Evolutionary conservation across 495 filamentous ascomycete genomes (phyloP).

Genomic region (Penicilliopsis zonata): DNA sequence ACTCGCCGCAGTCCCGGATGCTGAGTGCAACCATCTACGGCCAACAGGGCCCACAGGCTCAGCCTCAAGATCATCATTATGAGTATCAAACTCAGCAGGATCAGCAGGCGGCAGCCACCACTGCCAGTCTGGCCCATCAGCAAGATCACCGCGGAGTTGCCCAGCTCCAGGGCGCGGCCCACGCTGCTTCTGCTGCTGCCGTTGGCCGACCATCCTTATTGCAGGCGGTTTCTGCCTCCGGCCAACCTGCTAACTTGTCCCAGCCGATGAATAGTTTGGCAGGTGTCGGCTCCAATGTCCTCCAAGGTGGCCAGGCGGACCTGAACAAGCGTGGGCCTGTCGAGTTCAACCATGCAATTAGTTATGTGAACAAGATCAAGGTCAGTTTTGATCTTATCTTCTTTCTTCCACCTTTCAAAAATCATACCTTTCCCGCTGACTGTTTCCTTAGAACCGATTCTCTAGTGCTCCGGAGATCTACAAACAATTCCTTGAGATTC

Average conservation of each 20-base stretch:
- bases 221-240: conserved; percentile 32
- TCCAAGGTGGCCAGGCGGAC: conserved; percentile 43
- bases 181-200: conserved; percentile 44
- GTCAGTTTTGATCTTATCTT: conserved; percentile 32
- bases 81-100: conserved; percentile 35
- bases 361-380: conserved; percentile 99
- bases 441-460: conserved; percentile 74
- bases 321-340: conserved; percentile 86
- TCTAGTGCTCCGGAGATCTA: conserved; percentile 93
- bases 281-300: conserved; percentile 31
- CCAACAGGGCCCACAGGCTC: conserved; percentile 26
- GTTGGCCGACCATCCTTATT: conserved; percentile 28
- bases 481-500: conserved; percentile 96
- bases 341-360: conserved; percentile 99
- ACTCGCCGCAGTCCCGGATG: conserved; percentile 32
- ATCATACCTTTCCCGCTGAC: too few species aligned
- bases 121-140: conserved; percentile 48
- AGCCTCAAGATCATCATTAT: conserved; percentile 30
- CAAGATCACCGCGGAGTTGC: conserved; percentile 75
- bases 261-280: conserved; percentile 34
- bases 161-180: conserved; percentile 65
- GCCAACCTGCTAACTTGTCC: conserved; percentile 34
- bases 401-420: too few species aligned
- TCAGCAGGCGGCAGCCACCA: conserved; percentile 33
- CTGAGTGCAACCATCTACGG: conserved; percentile 27